Conservation (phyloP, 2,329 filamentous ascomycete genomes). For the Bipolaris cookei region DNA sequence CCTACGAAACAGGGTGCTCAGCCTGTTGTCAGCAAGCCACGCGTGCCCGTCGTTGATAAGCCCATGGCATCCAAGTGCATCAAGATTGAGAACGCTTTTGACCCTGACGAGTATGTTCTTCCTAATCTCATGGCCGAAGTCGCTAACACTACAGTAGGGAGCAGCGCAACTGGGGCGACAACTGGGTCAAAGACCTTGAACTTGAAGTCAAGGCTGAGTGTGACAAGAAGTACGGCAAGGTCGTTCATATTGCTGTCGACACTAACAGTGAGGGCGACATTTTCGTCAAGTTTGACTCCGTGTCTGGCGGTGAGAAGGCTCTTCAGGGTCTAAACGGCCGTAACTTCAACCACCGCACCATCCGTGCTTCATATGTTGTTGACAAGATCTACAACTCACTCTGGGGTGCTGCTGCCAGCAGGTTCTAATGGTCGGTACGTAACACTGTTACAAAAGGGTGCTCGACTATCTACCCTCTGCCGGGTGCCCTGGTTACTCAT, state of each 20-base stretch:
- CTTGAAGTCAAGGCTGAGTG: constrained; percentile 92
- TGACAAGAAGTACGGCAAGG: constrained; percentile 92
- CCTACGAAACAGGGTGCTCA: constrained; percentile 47
- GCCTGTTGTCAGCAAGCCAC: constrained; percentile 69
- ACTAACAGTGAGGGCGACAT: constrained; percentile 94
- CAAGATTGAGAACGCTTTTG: constrained; percentile 93
- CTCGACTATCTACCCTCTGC: constrained; percentile 7
- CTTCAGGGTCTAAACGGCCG: constrained; percentile 97
- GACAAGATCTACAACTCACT: constrained; percentile 98
- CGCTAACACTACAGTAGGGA: constrained; percentile 37
- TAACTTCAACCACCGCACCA: constrained; percentile 91
- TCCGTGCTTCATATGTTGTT: constrained; percentile 93
- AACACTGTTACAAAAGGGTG: constrained; percentile 10
- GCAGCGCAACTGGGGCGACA: constrained; percentile 30
- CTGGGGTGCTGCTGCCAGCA: constrained; percentile 54
- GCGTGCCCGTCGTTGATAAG: constrained; percentile 77
- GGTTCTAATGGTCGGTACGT: constrained; percentile 33
- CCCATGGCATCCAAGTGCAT: constrained; percentile 92
- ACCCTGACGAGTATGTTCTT: constrained; percentile 78
- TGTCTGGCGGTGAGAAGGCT: constrained; percentile 93
- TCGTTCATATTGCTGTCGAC: constrained; percentile 96
- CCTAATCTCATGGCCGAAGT: background rate
- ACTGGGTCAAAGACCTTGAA: constrained; percentile 91
- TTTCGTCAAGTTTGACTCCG: constrained; percentile 97
- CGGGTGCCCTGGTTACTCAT: constrained; percentile 13